Base-by-base conservation (phyloP, 2,329 filamentous ascomycete species). In the Cladosporium sphaerospermum region DNA sequence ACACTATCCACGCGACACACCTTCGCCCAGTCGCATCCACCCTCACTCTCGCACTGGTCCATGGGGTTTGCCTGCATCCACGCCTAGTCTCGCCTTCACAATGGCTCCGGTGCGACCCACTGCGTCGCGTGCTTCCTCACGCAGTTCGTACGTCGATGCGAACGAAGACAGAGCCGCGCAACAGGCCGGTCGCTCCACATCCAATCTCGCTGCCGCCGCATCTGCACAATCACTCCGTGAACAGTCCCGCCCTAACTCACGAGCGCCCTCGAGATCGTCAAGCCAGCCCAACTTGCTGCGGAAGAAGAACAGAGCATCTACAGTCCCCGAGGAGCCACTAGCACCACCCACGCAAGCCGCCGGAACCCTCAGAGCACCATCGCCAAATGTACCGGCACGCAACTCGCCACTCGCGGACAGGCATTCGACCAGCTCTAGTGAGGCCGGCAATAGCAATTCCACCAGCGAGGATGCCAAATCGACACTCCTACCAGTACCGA, bases 211-310 rank as follows among this genome's bases (percentile, higher is more conserved):
- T 49, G 67, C 67, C 10, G 63, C 67, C 14, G 62, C 62, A 11
- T 68, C 66, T 19, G 65, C 65, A 45, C 64, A 67, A 48, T 63
- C 64, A n/a, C 46, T 70, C n/a, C 62, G 65, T 41, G 61, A 65
- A 57, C 58, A 60, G 31, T 56, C 60, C 14, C 60, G 59, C 43
- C 53, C 59, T 16, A 47, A 34, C 16, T 57, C 59, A 19, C 53
- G 52, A 28, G 41, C 51, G 33, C 45, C 54, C 10, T 55, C 51
- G 45, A 45, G 53, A 44, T 52, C 49, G 14, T 40, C 50, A 14
- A 56, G 54, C 36, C 54, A 48, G 33, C 56, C 60, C 41, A 59
- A 59, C 19, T 32, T 60, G 4, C 33, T 56, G 37, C 54, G 55
- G 28, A 61, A 59, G 53, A 59, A 56, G 41, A 54, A 37, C 9